Evolutionary conservation across 108 stramenopile species (phyloP), one percentile per base, ranked within the genome.

Genomic region (Fragilariopsis cylindrus): DNA sequence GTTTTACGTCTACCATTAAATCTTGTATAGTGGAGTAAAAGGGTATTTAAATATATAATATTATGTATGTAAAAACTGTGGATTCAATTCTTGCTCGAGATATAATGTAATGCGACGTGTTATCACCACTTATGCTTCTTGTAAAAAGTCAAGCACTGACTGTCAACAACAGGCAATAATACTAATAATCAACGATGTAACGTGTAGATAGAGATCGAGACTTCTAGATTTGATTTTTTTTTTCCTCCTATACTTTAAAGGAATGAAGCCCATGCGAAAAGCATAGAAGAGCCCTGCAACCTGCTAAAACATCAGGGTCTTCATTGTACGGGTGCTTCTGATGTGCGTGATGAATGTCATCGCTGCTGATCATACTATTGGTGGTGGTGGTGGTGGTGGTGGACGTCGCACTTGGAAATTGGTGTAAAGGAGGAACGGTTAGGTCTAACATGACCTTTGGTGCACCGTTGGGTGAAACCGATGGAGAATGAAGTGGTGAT

Each of bases 251-350:
- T 45, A 44, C 41, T 5, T 12, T 63, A 12, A 43, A 43, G 9
- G 9, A 40, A 45, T 63, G 19, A 63, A 63, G 7, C n/a, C 62
- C 67, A 50, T 68, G 67, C 2, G 80, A 68, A 50, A 87, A 72
- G 11, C 70, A 75, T n/a, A 87, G 48, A 5, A 87, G 70, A 15
- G 87, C 87, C 21, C 52, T 78, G 54, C 83, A 87, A 7, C 87
- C 87, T 19, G 83, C 83, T 21, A 87, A 46, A 39, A 87, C 60
- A 53, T 87, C 87, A 13, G 75, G 78, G 15, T 87, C 82, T 6
- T 65, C 11, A 39, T 68, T 11, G n/a, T 43, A 68, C n/a, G 16
- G 0, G 42, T 57, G 7, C 18, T 13, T 30, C n/a, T 18, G 57
- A 58, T 48, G 21, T 12, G 44, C 40, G 15, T 68, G 67, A 49